Evolutionary conservation across 2,329 filamentous ascomycete genomes (phyloP).

Genomic region (Colletotrichum sp.): DNA sequence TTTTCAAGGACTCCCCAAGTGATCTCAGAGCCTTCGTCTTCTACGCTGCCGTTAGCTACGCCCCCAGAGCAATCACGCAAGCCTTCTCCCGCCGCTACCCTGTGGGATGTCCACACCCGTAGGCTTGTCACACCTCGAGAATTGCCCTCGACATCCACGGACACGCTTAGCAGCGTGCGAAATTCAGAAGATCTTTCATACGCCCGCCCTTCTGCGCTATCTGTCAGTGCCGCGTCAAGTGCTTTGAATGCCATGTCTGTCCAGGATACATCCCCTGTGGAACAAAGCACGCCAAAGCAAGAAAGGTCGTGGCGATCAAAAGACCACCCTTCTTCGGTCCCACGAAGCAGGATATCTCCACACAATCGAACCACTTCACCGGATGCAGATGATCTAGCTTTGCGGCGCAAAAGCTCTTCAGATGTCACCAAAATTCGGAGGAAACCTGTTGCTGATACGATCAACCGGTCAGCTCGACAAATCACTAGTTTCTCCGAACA

Average conservation of each 20-base stretch:
- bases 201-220: constrained; percentile 50
- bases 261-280: constrained; percentile 18
- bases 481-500: constrained; percentile 1
- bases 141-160: constrained; percentile 29
- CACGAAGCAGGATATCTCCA: background rate
- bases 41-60: constrained; percentile 26
- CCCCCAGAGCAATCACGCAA: constrained; percentile 37
- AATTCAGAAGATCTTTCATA: constrained; percentile 45
- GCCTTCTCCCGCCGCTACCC: constrained; percentile 35
- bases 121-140: constrained; percentile 50
- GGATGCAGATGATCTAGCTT: background rate
- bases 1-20: constrained; percentile 28
- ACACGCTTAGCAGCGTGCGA: constrained; percentile 33
- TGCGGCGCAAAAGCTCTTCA: constrained; percentile 4
- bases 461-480: background rate
- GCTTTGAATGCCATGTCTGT: constrained; percentile 44
- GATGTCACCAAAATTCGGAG: background rate
- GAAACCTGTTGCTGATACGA: constrained; percentile 2
- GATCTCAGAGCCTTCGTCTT: constrained; percentile 25
- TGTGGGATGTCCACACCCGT: constrained; percentile 62
- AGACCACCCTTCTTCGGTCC: background rate
- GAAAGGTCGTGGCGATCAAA: background rate
- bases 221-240: constrained; percentile 62
- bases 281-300: constrained; percentile 2
- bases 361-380: background rate